These are phyloP conservation scores for Cordyceps cateniannulata DNA, from an alignment of 2,329 filamentous ascomycete species.

Conservation along the genomic window DNA sequence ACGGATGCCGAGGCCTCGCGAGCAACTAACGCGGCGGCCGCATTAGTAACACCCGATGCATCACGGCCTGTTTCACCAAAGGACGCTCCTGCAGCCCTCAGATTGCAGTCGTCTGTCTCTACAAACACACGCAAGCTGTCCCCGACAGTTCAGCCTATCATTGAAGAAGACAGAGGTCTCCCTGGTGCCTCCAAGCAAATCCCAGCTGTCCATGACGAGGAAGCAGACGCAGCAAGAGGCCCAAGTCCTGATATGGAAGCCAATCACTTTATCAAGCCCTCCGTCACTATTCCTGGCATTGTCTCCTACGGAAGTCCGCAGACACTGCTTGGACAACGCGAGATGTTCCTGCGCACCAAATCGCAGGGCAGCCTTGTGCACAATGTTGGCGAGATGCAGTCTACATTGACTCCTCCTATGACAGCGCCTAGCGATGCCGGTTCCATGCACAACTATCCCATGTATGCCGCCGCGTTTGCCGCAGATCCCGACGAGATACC, in stretches of 20 bases:
- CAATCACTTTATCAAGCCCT: slow-evolving; percentile 3
- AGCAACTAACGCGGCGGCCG: neutral
- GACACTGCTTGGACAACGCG: slow-evolving; percentile 50
- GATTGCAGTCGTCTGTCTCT: slow-evolving; percentile 18
- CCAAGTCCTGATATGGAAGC: neutral
- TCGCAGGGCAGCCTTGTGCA: slow-evolving; percentile 35
- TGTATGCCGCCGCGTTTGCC: slow-evolving; percentile 23
- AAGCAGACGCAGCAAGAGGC: slow-evolving; percentile 10
- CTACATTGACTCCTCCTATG: slow-evolving; percentile 14
- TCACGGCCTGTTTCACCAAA: neutral
- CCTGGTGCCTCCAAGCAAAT: slow-evolving; percentile 3
- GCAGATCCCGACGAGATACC: slow-evolving; percentile 62
- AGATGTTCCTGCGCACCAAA: slow-evolving; percentile 47
- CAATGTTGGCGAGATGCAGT: slow-evolving; percentile 21
- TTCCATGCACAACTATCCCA: slow-evolving; percentile 32
- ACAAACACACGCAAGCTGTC: slow-evolving; percentile 22
- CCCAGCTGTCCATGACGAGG: slow-evolving; percentile 19
- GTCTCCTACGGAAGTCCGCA: slow-evolving; percentile 47
- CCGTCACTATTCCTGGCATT: slow-evolving; percentile 34
- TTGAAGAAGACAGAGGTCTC: slow-evolving; percentile 31
- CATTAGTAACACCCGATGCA: neutral
- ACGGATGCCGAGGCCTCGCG: neutral
- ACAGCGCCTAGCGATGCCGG: slow-evolving; percentile 35
- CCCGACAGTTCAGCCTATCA: slow-evolving; percentile 34
- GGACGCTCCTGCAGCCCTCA: slow-evolving; percentile 16